Evolutionary conservation across 2,329 filamentous ascomycete species (phyloP).

Genomic region (Colletotrichum limetticola): DNA sequence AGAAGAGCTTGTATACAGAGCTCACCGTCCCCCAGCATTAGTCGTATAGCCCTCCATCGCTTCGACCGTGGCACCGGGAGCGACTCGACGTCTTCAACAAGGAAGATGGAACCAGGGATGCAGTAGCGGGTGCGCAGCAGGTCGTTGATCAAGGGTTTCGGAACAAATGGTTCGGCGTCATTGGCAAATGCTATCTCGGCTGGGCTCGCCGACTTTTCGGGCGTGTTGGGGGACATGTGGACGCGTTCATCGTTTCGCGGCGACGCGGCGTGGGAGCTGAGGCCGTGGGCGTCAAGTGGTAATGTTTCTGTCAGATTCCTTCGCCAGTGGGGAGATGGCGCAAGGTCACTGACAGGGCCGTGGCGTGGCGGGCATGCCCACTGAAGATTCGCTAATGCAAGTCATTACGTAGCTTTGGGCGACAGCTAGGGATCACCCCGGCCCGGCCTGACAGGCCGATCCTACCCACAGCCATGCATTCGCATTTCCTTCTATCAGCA

Average conservation of each 20-base stretch:
- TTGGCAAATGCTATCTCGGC: conserved; percentile 38
- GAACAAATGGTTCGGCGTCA: conserved; percentile 39
- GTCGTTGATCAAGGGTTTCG: conserved; percentile 56
- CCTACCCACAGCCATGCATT: too few species aligned
- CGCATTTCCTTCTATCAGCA: too few species aligned
- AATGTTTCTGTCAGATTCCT: conserved; percentile 6
- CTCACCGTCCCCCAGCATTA: conserved; percentile 64
- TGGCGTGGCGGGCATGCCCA: neutral
- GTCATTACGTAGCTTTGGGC: neutral
- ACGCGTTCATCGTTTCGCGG: conserved; percentile 23
- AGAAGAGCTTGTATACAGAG: conserved; percentile 66
- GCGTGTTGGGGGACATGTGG: conserved; percentile 32
- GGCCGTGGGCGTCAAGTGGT: conserved; percentile 5
- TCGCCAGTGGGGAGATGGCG: neutral
- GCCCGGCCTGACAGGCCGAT: neutral
- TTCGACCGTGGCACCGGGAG: conserved; percentile 46
- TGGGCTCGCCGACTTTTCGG: conserved; percentile 8
- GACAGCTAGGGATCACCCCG: neutral
- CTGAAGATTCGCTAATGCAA: conserved; percentile 8
- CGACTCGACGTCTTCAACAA: conserved; percentile 58
- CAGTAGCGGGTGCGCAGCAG: conserved; percentile 61
- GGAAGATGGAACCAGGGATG: conserved; percentile 58
- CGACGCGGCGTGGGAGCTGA: neutral
- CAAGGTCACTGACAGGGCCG: neutral
- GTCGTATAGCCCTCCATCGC: conserved; percentile 56